Evolutionary conservation across 164 flowering plant genomes (phyloP).

Genomic region (Annona cherimola): DNA sequence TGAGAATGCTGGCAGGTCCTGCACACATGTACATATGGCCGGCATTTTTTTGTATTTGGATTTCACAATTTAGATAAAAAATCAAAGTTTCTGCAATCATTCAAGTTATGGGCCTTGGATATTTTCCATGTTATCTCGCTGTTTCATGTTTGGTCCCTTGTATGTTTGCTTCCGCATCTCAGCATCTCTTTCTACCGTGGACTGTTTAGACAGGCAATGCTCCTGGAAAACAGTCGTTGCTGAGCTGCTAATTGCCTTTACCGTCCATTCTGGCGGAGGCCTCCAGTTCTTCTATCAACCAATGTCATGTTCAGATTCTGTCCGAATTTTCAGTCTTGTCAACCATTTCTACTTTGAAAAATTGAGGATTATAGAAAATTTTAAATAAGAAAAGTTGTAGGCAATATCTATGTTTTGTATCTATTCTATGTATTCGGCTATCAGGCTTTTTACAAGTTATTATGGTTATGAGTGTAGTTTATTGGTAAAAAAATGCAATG

Average conservation of each 20-base stretch:
- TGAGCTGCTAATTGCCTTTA: background rate
- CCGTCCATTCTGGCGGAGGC: too few species aligned
- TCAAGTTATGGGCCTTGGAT: background rate
- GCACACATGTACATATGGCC: slow-evolving; percentile 13
- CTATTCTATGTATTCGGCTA: too few species aligned
- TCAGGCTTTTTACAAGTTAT: too few species aligned
- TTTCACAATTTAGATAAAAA: background rate
- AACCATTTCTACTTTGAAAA: too few species aligned
- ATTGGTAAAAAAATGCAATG: too few species aligned
- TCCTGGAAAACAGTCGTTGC: background rate
- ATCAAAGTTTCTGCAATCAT: background rate
- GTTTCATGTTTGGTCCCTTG: background rate
- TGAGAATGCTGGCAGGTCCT: slow-evolving; percentile 9
- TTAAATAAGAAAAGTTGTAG: too few species aligned
- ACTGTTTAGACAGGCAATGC: background rate
- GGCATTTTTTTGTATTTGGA: background rate
- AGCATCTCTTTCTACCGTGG: background rate
- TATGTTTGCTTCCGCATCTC: background rate
- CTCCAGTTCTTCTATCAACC: too few species aligned
- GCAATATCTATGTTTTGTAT: too few species aligned
- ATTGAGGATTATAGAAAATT: too few species aligned
- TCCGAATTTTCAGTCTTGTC: too few species aligned
- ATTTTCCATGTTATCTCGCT: background rate
- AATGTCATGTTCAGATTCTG: too few species aligned
- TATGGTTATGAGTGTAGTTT: too few species aligned